Evolutionary conservation across 805 yeast genomes (phyloP).

Genomic region (Wickerhamomyces bisporus): DNA sequence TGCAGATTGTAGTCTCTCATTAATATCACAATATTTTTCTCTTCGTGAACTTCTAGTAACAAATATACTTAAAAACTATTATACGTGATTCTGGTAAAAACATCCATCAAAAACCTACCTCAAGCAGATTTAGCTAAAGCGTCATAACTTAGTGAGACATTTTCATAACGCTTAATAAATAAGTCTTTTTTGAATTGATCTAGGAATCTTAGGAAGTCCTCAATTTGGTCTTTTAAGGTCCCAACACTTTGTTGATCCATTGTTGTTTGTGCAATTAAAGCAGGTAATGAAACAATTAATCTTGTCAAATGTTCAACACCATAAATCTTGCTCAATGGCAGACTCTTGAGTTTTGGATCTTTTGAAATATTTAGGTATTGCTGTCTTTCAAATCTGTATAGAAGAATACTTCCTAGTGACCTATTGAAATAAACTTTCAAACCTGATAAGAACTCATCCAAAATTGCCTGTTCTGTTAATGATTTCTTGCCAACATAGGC

Average conservation of each 20-base stretch:
- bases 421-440: constrained; percentile 69
- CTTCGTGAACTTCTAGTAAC: no score
- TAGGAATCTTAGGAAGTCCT: constrained; percentile 48
- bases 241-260: constrained; percentile 74
- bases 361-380: constrained; percentile 56
- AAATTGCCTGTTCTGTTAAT: constrained; percentile 36
- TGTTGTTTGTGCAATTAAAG: constrained; percentile 67
- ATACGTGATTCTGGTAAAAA: background rate
- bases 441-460: constrained; percentile 69
- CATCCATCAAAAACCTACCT: background rate
- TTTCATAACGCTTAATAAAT: constrained; percentile 41
- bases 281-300: constrained; percentile 74
- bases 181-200: constrained; percentile 34
- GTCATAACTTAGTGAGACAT: constrained; percentile 46
- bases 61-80: no score
- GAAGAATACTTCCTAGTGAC: constrained; percentile 59
- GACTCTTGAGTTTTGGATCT: constrained; percentile 28
- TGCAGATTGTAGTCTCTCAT: no score
- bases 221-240: constrained; percentile 49
- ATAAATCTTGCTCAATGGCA: constrained; percentile 45
- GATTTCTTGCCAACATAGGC: constrained; percentile 23
- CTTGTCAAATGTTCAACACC: constrained; percentile 83
- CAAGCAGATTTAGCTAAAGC: constrained; percentile 22
- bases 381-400: constrained; percentile 73
- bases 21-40: background rate